Conservation (phyloP, 495 filamentous ascomycete genomes). For the Penicillium flavigenum region DNA sequence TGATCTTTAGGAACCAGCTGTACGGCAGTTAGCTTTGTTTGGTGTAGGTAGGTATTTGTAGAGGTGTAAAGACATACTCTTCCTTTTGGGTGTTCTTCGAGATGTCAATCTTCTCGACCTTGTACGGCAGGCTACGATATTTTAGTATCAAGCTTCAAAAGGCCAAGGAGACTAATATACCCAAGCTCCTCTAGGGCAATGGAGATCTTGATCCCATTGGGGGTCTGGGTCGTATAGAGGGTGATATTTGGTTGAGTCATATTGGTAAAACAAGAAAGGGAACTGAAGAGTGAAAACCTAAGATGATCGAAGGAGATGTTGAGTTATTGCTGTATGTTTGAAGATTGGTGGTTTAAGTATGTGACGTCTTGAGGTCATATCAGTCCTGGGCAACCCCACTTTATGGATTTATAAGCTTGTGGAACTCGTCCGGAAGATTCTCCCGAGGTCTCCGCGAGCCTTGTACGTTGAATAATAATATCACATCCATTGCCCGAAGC, state of each 20-base stretch:
- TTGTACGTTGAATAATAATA: background rate
- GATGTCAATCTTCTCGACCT: constrained; percentile 66
- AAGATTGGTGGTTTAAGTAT: constrained; percentile 5
- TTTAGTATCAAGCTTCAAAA: constrained; percentile 17
- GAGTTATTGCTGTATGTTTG: background rate
- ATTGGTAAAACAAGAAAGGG: constrained; percentile 10
- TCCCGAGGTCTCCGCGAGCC: background rate
- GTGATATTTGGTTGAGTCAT: constrained; percentile 45
- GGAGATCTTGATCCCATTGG: constrained; percentile 70
- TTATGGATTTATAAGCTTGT: constrained; percentile 10
- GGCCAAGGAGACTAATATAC: constrained; percentile 19
- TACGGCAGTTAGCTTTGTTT: background rate
- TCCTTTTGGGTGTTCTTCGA: constrained; percentile 76
- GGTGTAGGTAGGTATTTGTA: background rate
- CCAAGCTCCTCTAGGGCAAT: constrained; percentile 89
- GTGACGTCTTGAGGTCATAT: background rate
- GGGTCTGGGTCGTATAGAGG: constrained; percentile 52
- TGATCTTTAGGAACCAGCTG: constrained; percentile 84
- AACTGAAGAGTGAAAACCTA: background rate
- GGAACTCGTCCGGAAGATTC: background rate
- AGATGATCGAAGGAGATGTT: background rate
- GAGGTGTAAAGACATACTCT: constrained; percentile 42
- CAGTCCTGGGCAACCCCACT: background rate
- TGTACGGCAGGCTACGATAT: constrained; percentile 54
- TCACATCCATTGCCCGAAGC: no score